Percentiles rank a stretch among this genome's conserved stretches.
These are phyloP conservation scores for Gossypium davidsonii DNA, from an alignment of 441 rosid genomes.

Conservation along the genomic window DNA sequence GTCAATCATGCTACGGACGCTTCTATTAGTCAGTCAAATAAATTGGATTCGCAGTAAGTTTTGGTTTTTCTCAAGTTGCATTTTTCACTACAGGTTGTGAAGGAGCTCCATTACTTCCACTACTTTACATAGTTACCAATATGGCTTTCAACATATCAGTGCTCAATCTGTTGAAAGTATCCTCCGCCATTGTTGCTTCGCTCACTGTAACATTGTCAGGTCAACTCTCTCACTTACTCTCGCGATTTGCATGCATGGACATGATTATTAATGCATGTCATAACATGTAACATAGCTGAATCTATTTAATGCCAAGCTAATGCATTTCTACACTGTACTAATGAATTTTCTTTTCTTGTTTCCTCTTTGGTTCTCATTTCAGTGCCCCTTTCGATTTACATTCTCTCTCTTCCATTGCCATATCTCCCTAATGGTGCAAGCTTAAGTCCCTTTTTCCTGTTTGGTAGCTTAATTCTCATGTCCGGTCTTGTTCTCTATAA, in stretches of 20 bases:
- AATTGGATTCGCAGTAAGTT: neutral
- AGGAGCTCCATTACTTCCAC: conserved; percentile 73
- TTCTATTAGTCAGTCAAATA: neutral
- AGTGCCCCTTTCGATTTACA: conserved; percentile 67
- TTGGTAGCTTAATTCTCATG: conserved; percentile 47
- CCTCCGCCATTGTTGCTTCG: conserved; percentile 70
- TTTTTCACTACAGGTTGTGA: conserved; percentile 46
- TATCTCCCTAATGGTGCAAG: conserved; percentile 65
- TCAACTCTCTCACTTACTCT: conserved; percentile 21
- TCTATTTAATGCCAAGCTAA: neutral
- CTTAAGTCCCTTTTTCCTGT: conserved; percentile 60
- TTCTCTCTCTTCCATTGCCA: conserved; percentile 69
- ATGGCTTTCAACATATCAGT: conserved; percentile 67
- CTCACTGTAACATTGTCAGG: conserved; percentile 67
- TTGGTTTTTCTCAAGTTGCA: neutral
- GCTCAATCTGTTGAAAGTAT: conserved; percentile 62
- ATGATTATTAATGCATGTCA: neutral
- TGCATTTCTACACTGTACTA: conserved; percentile 8
- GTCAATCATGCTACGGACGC: neutral
- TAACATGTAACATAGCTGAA: neutral
- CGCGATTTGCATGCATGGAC: neutral
- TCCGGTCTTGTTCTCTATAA: conserved; percentile 62
- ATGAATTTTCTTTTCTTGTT: neutral
- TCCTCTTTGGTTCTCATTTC: conserved; percentile 17
- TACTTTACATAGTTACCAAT: conserved; percentile 57